These are phyloP conservation scores for Nakazawaea ernobii DNA, from an alignment of 805 yeast species.

Conservation along the genomic window DNA sequence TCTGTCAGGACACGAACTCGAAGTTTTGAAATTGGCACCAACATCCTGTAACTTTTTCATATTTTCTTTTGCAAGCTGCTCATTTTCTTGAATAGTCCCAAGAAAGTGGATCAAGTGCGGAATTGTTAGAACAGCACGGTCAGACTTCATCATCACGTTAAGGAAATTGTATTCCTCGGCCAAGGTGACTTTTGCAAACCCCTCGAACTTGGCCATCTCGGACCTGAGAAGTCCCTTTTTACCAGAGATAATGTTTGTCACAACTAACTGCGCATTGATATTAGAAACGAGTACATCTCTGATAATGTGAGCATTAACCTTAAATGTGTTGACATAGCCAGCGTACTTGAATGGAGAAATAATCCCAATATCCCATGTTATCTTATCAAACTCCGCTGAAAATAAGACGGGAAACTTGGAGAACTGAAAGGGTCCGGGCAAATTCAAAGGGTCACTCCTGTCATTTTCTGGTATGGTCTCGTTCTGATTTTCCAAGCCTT, in stretches of 20 bases:
- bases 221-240: conserved; percentile 3
- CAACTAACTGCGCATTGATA: background rate
- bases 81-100: background rate
- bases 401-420: conserved; percentile 1
- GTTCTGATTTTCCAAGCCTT: too few relatives aligned
- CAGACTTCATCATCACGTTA: conserved; percentile 4
- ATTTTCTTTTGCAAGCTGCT: background rate
- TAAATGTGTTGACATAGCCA: conserved; percentile 5
- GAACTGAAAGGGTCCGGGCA: background rate
- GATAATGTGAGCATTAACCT: conserved; percentile 1
- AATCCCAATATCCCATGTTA: conserved; percentile 10
- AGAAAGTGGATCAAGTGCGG: conserved; percentile 6
- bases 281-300: conserved; percentile 5
- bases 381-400: background rate
- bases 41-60: background rate
- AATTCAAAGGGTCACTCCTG: too few relatives aligned
- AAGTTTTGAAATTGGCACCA: background rate
- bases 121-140: conserved; percentile 4
- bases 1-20: background rate
- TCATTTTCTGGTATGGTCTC: too few relatives aligned
- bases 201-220: conserved; percentile 3
- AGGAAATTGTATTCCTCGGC: conserved; percentile 1
- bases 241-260: conserved; percentile 3
- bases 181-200: background rate
- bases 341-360: conserved; percentile 9